These are phyloP conservation scores for Erythrobasidium yunnanense DNA, from an alignment of 768 basidiomycete species.

Conservation along the genomic window DNA sequence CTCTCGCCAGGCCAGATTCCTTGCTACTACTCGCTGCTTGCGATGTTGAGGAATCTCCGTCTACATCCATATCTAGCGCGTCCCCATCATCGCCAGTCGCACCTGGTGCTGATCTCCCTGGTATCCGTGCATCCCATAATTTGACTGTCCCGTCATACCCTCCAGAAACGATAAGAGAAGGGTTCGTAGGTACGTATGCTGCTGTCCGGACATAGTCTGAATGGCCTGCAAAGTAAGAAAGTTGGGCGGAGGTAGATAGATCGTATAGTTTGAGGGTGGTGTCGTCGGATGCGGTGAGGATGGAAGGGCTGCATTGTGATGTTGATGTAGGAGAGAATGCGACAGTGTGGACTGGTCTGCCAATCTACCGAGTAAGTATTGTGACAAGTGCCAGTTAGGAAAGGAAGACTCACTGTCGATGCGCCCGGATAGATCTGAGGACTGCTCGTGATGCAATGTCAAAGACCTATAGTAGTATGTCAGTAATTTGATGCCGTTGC, in stretches of 20 bases:
- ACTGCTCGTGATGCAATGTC: conserved; percentile 89
- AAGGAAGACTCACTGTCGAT: conserved; percentile 57
- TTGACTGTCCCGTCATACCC: conserved; percentile 88
- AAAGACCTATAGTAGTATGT: conserved; percentile 54
- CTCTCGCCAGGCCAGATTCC: conserved; percentile 11
- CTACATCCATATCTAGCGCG: neutral
- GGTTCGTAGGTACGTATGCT: conserved; percentile 68
- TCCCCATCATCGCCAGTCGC: conserved; percentile 33
- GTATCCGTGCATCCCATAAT: conserved; percentile 58
- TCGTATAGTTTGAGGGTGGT: conserved; percentile 91
- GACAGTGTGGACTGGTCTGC: conserved; percentile 75
- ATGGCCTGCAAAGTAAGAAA: conserved; percentile 70
- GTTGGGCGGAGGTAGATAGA: conserved; percentile 63
- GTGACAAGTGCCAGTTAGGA: neutral
- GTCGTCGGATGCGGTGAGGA: conserved; percentile 92
- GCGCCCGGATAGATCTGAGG: conserved; percentile 77
- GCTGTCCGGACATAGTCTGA: conserved; percentile 94
- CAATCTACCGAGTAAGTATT: neutral
- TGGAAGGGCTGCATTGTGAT: conserved; percentile 49
- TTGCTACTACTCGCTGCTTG: conserved; percentile 26
- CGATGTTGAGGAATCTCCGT: neutral
- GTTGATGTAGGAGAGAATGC: conserved; percentile 81
- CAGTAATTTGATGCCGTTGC: neutral
- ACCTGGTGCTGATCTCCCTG: conserved; percentile 29
- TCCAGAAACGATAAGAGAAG: conserved; percentile 75